phyloP scores from a whole-genome alignment of 345 rosid species.

The Rhodamnia argentea region DNA sequence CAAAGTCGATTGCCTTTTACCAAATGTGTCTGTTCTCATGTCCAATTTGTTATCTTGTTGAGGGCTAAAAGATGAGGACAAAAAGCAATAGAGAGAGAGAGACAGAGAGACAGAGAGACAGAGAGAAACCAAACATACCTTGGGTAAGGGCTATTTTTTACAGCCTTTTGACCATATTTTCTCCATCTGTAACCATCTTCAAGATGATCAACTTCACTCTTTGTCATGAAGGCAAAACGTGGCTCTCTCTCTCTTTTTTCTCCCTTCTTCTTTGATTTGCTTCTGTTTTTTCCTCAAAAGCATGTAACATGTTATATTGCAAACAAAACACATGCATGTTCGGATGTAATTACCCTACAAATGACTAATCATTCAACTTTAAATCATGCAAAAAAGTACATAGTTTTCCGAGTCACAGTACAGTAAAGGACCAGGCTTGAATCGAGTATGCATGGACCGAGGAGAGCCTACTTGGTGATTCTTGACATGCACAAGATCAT shows the following conservation, averaged over 20 bases:
- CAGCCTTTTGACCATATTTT: conserved; percentile 87
- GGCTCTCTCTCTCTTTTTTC: conserved; percentile 59
- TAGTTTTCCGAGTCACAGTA: not conserved
- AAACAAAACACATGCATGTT: not conserved
- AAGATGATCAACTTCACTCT: conserved; percentile 75
- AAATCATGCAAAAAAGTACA: not conserved
- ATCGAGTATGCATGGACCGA: not conserved
- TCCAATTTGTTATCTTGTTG: not conserved
- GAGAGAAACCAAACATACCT: conserved; percentile 19
- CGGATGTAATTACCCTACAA: not conserved
- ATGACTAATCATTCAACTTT: not conserved
- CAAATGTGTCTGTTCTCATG: not conserved
- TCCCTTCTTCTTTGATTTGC: conserved; percentile 41
- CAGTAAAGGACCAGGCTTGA: not conserved
- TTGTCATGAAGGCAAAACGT: conserved; percentile 77
- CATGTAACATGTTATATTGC: not conserved
- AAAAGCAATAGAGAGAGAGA: not conserved
- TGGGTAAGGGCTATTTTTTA: conserved; percentile 68
- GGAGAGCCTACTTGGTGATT: not conserved
- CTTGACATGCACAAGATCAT: not conserved
- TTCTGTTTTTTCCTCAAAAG: conserved; percentile 12
- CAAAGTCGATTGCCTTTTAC: not conserved
- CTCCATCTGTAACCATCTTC: conserved; percentile 93
- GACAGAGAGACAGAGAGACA: not conserved
- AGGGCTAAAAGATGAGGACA: not conserved